A percentile compares a stretch with the other conserved stretches of the same genome.
Conservation (phyloP, 129 eudicot genomes). For the Helianthus annuus region DNA sequence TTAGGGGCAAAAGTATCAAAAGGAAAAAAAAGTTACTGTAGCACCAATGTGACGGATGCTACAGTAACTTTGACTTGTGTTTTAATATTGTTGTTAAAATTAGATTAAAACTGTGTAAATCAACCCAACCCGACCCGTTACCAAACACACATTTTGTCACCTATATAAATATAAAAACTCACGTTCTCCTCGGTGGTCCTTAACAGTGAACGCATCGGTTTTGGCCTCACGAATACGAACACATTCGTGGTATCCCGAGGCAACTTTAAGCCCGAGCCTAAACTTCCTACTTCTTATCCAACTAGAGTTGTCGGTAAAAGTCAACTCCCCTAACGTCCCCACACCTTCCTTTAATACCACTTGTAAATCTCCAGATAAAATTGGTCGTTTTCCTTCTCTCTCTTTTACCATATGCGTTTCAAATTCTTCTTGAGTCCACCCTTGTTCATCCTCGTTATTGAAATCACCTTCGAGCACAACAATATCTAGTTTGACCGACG, state of each 20-base stretch:
- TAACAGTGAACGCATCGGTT: conserved; percentile 95
- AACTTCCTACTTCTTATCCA: conserved; percentile 99
- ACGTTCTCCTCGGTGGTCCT: conserved; percentile 99
- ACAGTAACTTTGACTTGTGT: too few relatives aligned
- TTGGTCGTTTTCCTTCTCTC: conserved; percentile 98
- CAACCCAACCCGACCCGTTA: too few relatives aligned
- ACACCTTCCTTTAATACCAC: conserved; percentile 87
- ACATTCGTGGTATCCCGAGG: conserved; percentile 71
- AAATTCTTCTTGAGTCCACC: conserved; percentile 89
- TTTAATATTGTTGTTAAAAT: too few relatives aligned
- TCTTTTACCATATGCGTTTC: conserved; percentile 94
- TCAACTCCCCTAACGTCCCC: conserved; percentile 92
- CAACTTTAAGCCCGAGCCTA: conserved; percentile 85
- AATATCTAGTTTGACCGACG: conserved; percentile 74
- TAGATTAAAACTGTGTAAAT: too few relatives aligned
- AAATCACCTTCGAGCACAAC: conserved; percentile 99
- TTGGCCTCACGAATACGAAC: conserved; percentile 88
- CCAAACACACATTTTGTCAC: not conserved
- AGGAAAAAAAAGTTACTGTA: too few relatives aligned
- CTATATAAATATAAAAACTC: conserved; percentile 32
- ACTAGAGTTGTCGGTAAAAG: conserved; percentile 95
- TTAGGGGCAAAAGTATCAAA: too few relatives aligned
- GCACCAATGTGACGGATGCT: too few relatives aligned
- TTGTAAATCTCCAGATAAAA: conserved; percentile 88
- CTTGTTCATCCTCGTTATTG: conserved; percentile 84